phyloP scores from a whole-genome alignment of 2,329 filamentous ascomycete species.

The Kalmusia sp. region DNA sequence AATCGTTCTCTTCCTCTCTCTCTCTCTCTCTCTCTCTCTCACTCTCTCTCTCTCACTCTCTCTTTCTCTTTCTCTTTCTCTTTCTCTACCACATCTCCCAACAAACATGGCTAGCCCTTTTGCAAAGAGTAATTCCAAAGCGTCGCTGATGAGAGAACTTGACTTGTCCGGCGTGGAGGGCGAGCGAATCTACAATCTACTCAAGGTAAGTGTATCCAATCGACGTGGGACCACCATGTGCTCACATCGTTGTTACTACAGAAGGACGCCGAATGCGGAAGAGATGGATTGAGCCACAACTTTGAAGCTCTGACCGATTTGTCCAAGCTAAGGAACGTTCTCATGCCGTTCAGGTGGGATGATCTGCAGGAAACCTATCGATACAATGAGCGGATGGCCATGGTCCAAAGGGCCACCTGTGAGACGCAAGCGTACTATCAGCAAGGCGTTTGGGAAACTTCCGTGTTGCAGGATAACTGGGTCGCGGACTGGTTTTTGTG shows the following conservation, averaged over 20 bases:
- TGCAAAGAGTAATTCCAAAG: constrained; percentile 55
- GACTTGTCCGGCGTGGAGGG: constrained; percentile 37
- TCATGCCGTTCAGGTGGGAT: constrained; percentile 53
- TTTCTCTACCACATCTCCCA: too few relatives aligned
- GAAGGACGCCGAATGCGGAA: constrained; percentile 53
- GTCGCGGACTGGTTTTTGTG: constrained; percentile 60
- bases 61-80: too few relatives aligned
- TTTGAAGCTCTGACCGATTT: constrained; percentile 49
- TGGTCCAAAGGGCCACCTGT: constrained; percentile 49
- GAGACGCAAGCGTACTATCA: constrained; percentile 52
- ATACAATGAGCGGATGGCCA: constrained; percentile 52
- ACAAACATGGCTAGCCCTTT: too few relatives aligned
- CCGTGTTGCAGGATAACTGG: constrained; percentile 56
- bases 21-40: too few relatives aligned
- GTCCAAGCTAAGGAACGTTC: constrained; percentile 37
- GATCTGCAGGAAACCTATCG: constrained; percentile 58
- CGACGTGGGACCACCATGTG: constrained; percentile 11
- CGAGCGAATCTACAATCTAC: constrained; percentile 51
- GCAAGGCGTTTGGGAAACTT: constrained; percentile 49
- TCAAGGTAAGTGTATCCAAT: constrained; percentile 43
- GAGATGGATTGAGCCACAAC: constrained; percentile 50
- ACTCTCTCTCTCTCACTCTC: too few relatives aligned
- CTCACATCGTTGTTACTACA: constrained; percentile 22
- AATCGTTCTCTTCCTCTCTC: too few relatives aligned
- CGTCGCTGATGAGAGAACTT: constrained; percentile 51